phyloP scores from a whole-genome alignment of 306 rosid species.

The Castanea mollissima region DNA sequence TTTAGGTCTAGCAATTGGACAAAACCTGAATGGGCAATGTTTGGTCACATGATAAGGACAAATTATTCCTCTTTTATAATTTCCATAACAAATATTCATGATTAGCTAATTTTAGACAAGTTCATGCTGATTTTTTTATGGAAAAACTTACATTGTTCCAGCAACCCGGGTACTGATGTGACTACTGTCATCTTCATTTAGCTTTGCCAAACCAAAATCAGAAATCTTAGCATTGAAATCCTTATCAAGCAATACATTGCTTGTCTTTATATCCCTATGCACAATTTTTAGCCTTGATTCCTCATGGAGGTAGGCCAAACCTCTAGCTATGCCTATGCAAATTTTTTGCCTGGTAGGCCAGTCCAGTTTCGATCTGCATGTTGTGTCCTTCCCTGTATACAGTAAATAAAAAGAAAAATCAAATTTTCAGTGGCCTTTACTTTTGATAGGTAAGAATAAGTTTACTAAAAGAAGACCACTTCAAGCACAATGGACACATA shows the following conservation, averaged over 20 bases:
- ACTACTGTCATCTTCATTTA: conserved; percentile 79
- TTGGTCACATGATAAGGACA: neutral
- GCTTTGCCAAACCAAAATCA: conserved; percentile 97
- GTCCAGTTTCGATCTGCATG: conserved; percentile 47
- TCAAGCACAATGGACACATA: no score
- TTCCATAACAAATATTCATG: neutral
- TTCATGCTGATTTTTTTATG: neutral
- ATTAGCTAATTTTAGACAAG: neutral
- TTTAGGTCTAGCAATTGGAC: neutral
- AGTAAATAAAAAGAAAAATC: conserved; percentile 15
- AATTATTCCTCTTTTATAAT: neutral
- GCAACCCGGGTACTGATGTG: conserved; percentile 91
- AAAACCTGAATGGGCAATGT: neutral
- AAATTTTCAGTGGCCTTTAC: neutral
- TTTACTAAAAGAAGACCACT: no score
- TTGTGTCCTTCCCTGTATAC: conserved; percentile 54
- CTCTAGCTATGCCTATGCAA: conserved; percentile 88
- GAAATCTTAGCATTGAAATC: conserved; percentile 84
- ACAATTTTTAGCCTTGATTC: conserved; percentile 82
- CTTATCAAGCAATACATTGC: conserved; percentile 91
- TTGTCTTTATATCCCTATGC: conserved; percentile 91
- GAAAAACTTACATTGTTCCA: conserved; percentile 85
- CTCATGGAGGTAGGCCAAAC: conserved; percentile 85
- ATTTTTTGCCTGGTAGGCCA: conserved; percentile 89
- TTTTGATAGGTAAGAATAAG: no score